phyloP scores from a whole-genome alignment of 1,284 basidiomycete species.

The Ceratobasidium sp. region DNA sequence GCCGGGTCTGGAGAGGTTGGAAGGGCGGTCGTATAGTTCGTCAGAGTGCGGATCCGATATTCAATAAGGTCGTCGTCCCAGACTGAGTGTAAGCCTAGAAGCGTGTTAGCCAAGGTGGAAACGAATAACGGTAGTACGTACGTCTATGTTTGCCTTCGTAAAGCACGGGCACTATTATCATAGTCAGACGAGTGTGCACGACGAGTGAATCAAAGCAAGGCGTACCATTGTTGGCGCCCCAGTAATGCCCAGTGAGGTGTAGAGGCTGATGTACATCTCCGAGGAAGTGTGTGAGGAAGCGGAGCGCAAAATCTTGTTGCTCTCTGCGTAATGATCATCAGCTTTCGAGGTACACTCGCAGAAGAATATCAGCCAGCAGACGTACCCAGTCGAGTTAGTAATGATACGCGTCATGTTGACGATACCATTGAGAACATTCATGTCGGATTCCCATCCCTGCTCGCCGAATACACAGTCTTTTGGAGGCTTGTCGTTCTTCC shows the following conservation, averaged over 20 bases:
- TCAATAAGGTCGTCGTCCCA: conserved; percentile 89
- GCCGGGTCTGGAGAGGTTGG: conserved; percentile 55
- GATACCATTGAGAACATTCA: conserved; percentile 81
- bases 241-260: conserved; percentile 85
- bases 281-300: conserved; percentile 90
- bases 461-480: conserved; percentile 81
- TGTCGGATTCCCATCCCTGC: conserved; percentile 75
- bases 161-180: too few species aligned
- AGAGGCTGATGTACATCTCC: conserved; percentile 94
- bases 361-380: background rate
- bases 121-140: too few species aligned
- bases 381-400: conserved; percentile 52
- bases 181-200: too few species aligned
- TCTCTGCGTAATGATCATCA: conserved; percentile 46
- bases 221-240: conserved; percentile 80
- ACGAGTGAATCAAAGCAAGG: too few species aligned
- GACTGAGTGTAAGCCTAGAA: conserved; percentile 82
- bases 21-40: conserved; percentile 82
- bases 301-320: conserved; percentile 71
- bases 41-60: conserved; percentile 79
- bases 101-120: too few species aligned
- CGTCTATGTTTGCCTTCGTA: too few species aligned
- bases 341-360: conserved; percentile 34
- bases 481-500: conserved; percentile 80
- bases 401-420: conserved; percentile 77